Evolutionary conservation across 805 yeast genomes (phyloP), one percentile per base, ranked within the genome.

Genomic region (Saturnispora kantuleensis): DNA sequence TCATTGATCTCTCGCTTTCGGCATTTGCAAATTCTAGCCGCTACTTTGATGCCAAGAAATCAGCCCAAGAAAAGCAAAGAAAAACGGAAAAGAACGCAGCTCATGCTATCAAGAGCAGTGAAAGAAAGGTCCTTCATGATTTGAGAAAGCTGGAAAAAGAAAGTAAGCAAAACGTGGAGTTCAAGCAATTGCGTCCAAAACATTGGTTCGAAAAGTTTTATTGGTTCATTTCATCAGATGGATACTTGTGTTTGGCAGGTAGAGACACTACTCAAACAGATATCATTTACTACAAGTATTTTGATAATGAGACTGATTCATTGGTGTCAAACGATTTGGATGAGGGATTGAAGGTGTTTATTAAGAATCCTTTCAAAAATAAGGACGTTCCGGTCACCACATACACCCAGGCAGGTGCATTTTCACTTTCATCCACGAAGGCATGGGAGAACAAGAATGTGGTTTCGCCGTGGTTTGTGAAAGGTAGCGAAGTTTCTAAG

Each of bases 221-320:
- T 56, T 93, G 98, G 98, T 93, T 93, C 57, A 69, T 89, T n/a
- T 76, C 96, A 0, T 79, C 81, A 52, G 97, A 90, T 57, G 89
- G 93, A 0, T 88, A 84, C 56, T 65, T 93, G 41, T 84, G 94
- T 47, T 62, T 93, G 44, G 87, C 89, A 39, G 97, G 97, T 1
- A 77, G 87, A 50, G 96, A 93, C 58, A 74, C 71, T 17, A 60
- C 76, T 4, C 97, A 90, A 59, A 71, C 77, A 4, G 96, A 89
- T 54, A 74, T 85, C 66, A 74, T 93, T 26, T 84, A 83, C 56
- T 80, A 81, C 54, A 75, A 87, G 44, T 84, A 86, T 56, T 79
- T 88, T 60, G 78, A 76, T 38, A 66, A 67, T 43, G 78, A 74
- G 42, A 77, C 76, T 48, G 97, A 93, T 57, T 65, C 75, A 26